Conservation (phyloP, 768 basidiomycete species). For the Termitomyces sp. region DNA sequence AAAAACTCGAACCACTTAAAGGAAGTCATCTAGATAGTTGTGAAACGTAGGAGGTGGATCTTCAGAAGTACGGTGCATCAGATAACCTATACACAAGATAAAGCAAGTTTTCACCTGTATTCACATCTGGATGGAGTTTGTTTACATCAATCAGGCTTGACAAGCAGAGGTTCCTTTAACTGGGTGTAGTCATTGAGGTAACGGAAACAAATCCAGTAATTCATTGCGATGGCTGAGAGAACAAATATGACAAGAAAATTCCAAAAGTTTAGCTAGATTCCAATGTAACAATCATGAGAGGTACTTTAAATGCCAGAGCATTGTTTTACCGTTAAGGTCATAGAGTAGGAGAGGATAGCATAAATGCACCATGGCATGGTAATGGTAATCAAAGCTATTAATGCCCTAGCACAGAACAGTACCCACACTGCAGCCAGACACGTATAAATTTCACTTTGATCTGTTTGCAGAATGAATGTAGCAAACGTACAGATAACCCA, state of each 20-base stretch:
- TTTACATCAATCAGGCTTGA: conserved; percentile 81
- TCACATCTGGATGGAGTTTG: conserved; percentile 89
- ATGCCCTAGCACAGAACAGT: conserved; percentile 66
- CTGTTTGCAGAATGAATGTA: too few species aligned
- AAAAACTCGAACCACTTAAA: conserved; percentile 94
- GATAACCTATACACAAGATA: background rate
- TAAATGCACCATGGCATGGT: conserved; percentile 77
- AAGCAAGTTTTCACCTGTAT: conserved; percentile 36
- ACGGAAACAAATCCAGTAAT: too few species aligned
- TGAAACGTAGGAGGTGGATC: too few species aligned
- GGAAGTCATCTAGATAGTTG: too few species aligned
- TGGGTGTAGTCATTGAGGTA: too few species aligned
- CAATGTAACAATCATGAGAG: background rate
- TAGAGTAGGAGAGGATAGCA: conserved; percentile 75
- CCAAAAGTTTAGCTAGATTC: conserved; percentile 78
- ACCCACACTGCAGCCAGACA: conserved; percentile 57
- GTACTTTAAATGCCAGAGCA: background rate
- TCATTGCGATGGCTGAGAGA: conserved; percentile 55
- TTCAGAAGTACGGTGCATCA: conserved; percentile 16
- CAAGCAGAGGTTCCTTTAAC: conserved; percentile 79
- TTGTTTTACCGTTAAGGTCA: conserved; percentile 69
- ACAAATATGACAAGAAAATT: conserved; percentile 77
- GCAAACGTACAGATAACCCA: too few species aligned
- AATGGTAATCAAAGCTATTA: conserved; percentile 79
- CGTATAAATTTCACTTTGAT: too few species aligned